Percentiles rank a stretch among this genome's conserved stretches.
Conservation (phyloP, 1,284 basidiomycete species). For the Leccinum fallax region DNA sequence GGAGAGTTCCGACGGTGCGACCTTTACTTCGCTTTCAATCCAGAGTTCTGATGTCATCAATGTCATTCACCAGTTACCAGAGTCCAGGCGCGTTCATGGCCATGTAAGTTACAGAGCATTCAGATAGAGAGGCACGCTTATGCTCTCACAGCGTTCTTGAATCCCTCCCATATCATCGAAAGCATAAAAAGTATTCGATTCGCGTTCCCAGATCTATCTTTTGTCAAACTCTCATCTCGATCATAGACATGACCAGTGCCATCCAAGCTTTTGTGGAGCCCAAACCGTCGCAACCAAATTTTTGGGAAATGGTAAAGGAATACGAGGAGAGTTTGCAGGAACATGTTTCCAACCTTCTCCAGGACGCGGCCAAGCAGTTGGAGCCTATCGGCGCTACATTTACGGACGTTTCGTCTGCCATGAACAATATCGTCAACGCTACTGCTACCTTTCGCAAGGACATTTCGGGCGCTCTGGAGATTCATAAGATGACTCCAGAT, state of each 20-base stretch:
- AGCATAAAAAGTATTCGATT: constrained; percentile 4
- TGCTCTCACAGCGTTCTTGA: neutral
- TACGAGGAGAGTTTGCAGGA: constrained; percentile 4
- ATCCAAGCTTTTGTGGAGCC: neutral
- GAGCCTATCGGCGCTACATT: constrained; percentile 1
- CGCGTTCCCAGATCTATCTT: neutral
- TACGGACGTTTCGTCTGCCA: constrained; percentile 7
- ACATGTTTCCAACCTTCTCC: constrained; percentile 10
- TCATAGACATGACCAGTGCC: neutral
- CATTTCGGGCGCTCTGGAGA: constrained; percentile 10
- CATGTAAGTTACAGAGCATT: constrained; percentile 3
- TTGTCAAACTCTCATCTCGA: neutral
- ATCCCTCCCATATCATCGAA: neutral
- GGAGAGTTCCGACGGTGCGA: neutral
- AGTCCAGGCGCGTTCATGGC: neutral
- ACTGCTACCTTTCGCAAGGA: constrained; percentile 15
- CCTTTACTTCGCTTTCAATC: neutral
- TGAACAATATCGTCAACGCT: constrained; percentile 10
- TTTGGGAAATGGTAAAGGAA: constrained; percentile 6
- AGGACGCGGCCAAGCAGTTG: constrained; percentile 1
- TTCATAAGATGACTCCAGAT: constrained; percentile 4
- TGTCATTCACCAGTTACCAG: neutral
- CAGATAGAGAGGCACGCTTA: neutral
- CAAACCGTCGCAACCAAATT: neutral
- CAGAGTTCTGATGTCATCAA: neutral